Evolutionary conservation across 257 asterid species (phyloP), one percentile per base, ranked within the genome.

Genomic region (Nicotiana tomentosiformis): DNA sequence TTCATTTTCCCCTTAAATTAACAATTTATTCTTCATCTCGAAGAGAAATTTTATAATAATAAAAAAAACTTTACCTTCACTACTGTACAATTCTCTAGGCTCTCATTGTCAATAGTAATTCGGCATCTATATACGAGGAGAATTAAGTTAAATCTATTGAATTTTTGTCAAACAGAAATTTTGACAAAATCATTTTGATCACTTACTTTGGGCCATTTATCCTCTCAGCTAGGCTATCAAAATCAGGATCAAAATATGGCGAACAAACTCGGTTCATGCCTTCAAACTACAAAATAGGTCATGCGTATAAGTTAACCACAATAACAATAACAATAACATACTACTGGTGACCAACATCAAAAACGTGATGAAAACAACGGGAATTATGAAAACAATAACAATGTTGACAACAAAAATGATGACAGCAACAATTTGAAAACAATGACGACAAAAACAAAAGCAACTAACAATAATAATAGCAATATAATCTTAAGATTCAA

Each of bases 181-280:
- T 43, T 64, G 46, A 39, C 3, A 5, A 32, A 53, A 1, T 2
- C 5, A 37, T 79, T 17, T 37, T 18, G 20, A 37, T 12, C 5
- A 83, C 91, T 82, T 89, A 93, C 94, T 91, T 77, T 53, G 98
- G 98, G 53, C 94, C 94, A 14, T 90, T 64, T 62, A 92, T 80
- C 86, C 98, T 91, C 92, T 92, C 97, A 0, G 90, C 85, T 11
- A 93, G 93, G 90, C 90, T 88, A 77, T 91, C 94, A 60, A 91
- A 93, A 77, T 93, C 98, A 3, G 95, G 98, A 82, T 93, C 98
- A 81, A 84, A 93, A 83, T 93, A 92, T 58, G 95, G 95, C 65
- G 88, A 87, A 85, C 88, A 89, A 87, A 88, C 90, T 53, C 78
- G 86, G 72, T 88, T 82, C 95, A 93, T 90, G 81, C 65, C 85